phyloP scores from a whole-genome alignment of 2,329 filamentous ascomycete genomes.

The Epichloe hybrida region DNA sequence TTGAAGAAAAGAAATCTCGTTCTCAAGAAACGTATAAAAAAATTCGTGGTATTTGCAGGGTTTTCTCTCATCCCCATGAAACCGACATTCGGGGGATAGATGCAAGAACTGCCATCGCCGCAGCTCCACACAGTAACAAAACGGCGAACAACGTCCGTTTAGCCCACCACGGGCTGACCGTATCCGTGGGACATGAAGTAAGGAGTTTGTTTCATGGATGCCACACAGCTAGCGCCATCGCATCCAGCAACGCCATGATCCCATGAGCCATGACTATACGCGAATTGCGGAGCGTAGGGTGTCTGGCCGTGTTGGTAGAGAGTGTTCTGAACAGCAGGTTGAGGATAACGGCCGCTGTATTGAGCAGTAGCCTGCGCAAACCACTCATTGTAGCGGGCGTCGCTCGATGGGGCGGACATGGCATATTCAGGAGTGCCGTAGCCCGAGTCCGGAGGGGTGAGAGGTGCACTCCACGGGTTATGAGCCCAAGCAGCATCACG shows the following conservation, averaged over 20 bases:
- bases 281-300: slow-evolving; percentile 29
- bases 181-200: slow-evolving; percentile 38
- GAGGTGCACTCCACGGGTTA: slow-evolving; percentile 33
- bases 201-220: slow-evolving; percentile 29
- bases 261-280: slow-evolving; percentile 35
- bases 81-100: too few species aligned
- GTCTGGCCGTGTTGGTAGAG: slow-evolving; percentile 29
- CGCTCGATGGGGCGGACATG: slow-evolving; percentile 40
- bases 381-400: slow-evolving; percentile 45
- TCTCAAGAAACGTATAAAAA: slow-evolving; percentile 16
- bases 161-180: slow-evolving; percentile 43
- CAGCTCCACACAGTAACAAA: neutral
- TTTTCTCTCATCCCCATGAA: slow-evolving; percentile 1
- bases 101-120: neutral
- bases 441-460: slow-evolving; percentile 48
- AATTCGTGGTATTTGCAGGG: slow-evolving; percentile 22
- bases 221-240: slow-evolving; percentile 32
- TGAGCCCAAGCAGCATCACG: slow-evolving; percentile 32
- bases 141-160: slow-evolving; percentile 6
- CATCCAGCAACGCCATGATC: slow-evolving; percentile 37
- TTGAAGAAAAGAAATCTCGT: slow-evolving; percentile 20
- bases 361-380: slow-evolving; percentile 32
- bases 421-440: slow-evolving; percentile 48
- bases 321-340: slow-evolving; percentile 25
- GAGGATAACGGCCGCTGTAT: slow-evolving; percentile 32